Conservation (phyloP, 805 yeast genomes). For the Myxozyma vanderwaltii region DNA sequence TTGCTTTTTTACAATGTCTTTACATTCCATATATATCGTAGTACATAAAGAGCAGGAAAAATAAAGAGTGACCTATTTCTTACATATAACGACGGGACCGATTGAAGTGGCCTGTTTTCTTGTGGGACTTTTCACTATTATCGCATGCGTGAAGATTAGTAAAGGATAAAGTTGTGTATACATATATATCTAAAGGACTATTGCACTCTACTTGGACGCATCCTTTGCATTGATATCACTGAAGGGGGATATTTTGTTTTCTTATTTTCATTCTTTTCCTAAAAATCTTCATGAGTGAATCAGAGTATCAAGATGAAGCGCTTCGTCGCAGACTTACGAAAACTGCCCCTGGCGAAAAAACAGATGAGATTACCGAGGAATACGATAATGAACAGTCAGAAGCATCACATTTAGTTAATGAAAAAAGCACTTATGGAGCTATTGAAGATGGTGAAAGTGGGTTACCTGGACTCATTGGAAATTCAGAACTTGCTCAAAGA, state of each 20-base stretch:
- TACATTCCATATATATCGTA: no score
- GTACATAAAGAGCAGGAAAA: no score
- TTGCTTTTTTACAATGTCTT: no score
- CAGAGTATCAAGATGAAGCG: constrained; percentile 3
- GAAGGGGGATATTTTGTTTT: neutral
- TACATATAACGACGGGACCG: no score
- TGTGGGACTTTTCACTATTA: no score
- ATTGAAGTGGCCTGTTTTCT: no score
- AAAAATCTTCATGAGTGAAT: neutral
- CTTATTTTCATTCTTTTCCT: neutral
- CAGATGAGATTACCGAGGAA: no score
- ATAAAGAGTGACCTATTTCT: no score
- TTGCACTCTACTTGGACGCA: neutral
- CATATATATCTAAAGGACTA: no score
- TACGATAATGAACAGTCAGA: neutral
- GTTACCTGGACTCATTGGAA: neutral
- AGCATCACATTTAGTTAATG: neutral
- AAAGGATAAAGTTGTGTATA: no score
- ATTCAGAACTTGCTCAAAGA: constrained; percentile 1
- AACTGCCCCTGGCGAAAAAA: no score
- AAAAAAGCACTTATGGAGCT: constrained; percentile 5
- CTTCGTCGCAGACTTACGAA: neutral
- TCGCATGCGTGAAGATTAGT: no score
- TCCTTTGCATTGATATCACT: neutral
- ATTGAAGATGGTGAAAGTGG: constrained; percentile 1